Base-by-base conservation (phyloP, 345 rosid species). In the Ailanthus altissimus region DNA sequence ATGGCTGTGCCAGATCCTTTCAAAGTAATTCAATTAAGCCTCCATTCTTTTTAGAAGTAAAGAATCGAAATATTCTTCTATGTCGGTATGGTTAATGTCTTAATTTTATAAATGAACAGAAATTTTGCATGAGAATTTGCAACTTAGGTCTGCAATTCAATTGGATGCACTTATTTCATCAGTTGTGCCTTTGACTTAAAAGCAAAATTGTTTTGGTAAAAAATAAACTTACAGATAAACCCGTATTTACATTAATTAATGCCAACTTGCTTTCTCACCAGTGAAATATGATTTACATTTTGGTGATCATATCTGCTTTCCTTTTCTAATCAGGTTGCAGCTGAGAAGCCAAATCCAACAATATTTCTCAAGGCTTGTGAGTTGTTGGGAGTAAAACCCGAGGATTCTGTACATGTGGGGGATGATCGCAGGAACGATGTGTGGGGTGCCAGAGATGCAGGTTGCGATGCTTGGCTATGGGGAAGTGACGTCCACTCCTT, bases 381-480 rank as follows among this genome's bases (percentile, higher is more conserved):
- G 70, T 59, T 93, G 63, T 70, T 96, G 83, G 94, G 86, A 62
- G 93, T 96, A 53, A 85, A 90, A 50, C 97, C 99, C 13, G 99
- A 93, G 83, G 99, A 93, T 81, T 93, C 92, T 38, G 97, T 96
- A 40, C 99, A 96, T 81, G 95, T 93, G 54, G 98, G 99, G 68
- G 99, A 96, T 80, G 99, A 96, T 78, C 97, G 99, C 25, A 89
- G 99, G 82, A 96, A 96, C 47, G 99, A 96, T 83, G 72, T 96
- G 79, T 96, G 99, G 99, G 99, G 99, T 1, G 99, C 97, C 28
- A 90, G 99, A 79, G 99, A 92, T 80, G 99, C 99, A 65, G 99
- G 97, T 28, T 93, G 98, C 61, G 97, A 96, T 70, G 99, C 95
- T 76, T 96, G 99, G 99, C 93, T 93, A 16, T 96, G 99, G 99